Evolutionary conservation across 2,329 filamentous ascomycete genomes (phyloP).

Genomic region (Paecilomyces fulvus): DNA sequence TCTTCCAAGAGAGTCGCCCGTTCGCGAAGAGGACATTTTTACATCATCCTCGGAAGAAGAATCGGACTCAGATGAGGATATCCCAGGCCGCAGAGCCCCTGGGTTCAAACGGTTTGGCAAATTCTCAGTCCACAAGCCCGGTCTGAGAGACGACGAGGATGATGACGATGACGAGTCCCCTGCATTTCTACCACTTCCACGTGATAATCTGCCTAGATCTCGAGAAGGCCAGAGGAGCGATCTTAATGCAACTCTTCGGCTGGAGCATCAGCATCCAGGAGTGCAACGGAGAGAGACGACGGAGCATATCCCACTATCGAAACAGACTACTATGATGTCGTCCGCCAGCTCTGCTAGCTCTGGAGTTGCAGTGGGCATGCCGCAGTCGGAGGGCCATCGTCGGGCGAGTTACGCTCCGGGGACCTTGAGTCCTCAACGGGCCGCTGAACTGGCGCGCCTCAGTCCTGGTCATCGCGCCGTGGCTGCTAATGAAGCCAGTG

Average conservation of each 20-base stretch:
- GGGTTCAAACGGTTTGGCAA: slow-evolving; percentile 31
- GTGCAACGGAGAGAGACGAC: slow-evolving; percentile 18
- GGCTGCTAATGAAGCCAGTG: slow-evolving; percentile 39
- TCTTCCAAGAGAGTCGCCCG: slow-evolving; percentile 20
- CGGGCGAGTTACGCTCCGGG: slow-evolving; percentile 11
- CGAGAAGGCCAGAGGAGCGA: slow-evolving; percentile 21
- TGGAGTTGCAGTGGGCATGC: slow-evolving; percentile 17
- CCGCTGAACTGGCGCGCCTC: slow-evolving; percentile 40
- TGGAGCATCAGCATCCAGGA: slow-evolving; percentile 21
- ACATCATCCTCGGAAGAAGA: slow-evolving; percentile 22
- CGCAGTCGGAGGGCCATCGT: slow-evolving; percentile 12
- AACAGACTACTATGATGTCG: slow-evolving; percentile 17
- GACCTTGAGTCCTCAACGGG: slow-evolving; percentile 36
- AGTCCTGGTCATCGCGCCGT: slow-evolving; percentile 36
- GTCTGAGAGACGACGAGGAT: slow-evolving; percentile 29
- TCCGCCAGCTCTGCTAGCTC: slow-evolving; percentile 33
- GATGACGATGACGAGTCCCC: slow-evolving; percentile 36
- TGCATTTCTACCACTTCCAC: slow-evolving; percentile 36
- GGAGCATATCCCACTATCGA: slow-evolving; percentile 14
- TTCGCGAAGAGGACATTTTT: slow-evolving; percentile 25
- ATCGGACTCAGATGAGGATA: slow-evolving; percentile 20
- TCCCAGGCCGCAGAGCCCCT: slow-evolving; percentile 13
- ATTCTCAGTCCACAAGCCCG: slow-evolving; percentile 27
- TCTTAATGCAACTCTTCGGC: slow-evolving; percentile 34
- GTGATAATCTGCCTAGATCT: slow-evolving; percentile 10